Conservation (phyloP, 441 rosid species). For the Erysimum cheiri region DNA sequence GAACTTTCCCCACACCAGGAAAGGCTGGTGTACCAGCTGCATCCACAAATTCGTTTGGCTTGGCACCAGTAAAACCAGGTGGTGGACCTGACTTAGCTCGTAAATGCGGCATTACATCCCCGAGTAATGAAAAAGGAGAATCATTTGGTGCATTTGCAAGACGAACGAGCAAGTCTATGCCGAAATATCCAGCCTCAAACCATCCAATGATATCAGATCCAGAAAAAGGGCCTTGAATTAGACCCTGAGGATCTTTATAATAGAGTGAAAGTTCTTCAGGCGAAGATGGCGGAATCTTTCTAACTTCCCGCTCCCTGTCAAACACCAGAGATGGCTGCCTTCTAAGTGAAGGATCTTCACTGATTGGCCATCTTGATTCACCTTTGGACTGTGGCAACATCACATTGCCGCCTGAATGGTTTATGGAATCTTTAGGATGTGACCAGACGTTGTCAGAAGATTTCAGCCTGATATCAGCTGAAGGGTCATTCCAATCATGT, state of each 20-base stretch:
- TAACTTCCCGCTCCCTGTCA: slow-evolving; percentile 77
- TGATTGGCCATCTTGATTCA: slow-evolving; percentile 64
- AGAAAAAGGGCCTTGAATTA: slow-evolving; percentile 91
- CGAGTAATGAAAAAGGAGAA: slow-evolving; percentile 75
- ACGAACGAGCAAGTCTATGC: slow-evolving; percentile 90
- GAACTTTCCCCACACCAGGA: slow-evolving; percentile 58
- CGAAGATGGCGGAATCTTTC: slow-evolving; percentile 58
- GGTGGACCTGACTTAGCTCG: slow-evolving; percentile 97
- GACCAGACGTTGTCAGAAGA: slow-evolving; percentile 60
- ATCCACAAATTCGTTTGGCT: slow-evolving; percentile 69
- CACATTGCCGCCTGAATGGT: slow-evolving; percentile 56
- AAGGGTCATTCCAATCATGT: slow-evolving; percentile 60
- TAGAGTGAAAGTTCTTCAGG: slow-evolving; percentile 81
- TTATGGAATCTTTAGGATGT: slow-evolving; percentile 55
- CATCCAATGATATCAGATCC: slow-evolving; percentile 96
- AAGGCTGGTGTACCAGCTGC: slow-evolving; percentile 54
- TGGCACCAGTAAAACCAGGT: slow-evolving; percentile 80
- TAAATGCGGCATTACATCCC: slow-evolving; percentile 99
- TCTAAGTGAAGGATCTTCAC: slow-evolving; percentile 65
- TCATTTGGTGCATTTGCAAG: slow-evolving; percentile 74
- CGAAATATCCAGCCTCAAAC: slow-evolving; percentile 98
- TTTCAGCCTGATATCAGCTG: slow-evolving; percentile 55
- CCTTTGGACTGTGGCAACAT: slow-evolving; percentile 57
- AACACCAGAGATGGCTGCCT: slow-evolving; percentile 69
- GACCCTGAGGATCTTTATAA: slow-evolving; percentile 98